Conservation (phyloP, 208 protist species). For the Novymonas esmeraldas region DNA sequence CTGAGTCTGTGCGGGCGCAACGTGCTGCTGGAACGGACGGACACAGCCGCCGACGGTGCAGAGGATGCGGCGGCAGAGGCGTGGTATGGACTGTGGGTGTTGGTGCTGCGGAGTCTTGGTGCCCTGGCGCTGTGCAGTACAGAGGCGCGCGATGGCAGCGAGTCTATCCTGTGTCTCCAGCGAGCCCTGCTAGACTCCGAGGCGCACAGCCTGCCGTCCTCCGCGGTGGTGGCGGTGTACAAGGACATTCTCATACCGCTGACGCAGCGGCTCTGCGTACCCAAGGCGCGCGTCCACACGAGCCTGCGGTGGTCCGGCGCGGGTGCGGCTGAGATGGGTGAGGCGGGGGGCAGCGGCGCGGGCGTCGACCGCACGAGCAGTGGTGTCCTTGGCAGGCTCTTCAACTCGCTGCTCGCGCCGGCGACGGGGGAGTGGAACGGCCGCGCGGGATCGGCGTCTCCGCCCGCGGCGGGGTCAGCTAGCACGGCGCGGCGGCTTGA, state of each 20-base stretch:
- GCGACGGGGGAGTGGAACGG: slow-evolving; percentile 3
- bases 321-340: background rate
- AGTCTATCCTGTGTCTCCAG: slow-evolving; percentile 66
- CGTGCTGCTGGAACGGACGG: slow-evolving; percentile 16
- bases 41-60: background rate
- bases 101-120: slow-evolving; percentile 47
- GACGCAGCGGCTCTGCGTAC: slow-evolving; percentile 65
- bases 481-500: background rate
- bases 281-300: slow-evolving; percentile 24
- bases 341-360: background rate
- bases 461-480: background rate
- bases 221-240: slow-evolving; percentile 54
- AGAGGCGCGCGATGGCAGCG: slow-evolving; percentile 37
- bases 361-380: background rate
- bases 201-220: slow-evolving; percentile 28
- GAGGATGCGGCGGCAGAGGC: background rate
- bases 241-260: slow-evolving; percentile 78
- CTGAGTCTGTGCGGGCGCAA: slow-evolving; percentile 36
- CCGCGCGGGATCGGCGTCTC: background rate
- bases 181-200: slow-evolving; percentile 63
- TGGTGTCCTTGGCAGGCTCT: slow-evolving; percentile 15
- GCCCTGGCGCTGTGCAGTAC: slow-evolving; percentile 48
- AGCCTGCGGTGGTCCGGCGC: slow-evolving; percentile 20
- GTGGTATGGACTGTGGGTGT: slow-evolving; percentile 52
- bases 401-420: slow-evolving; percentile 19